These are phyloP conservation scores for Globisporangium nunn DNA, from an alignment of 352 stramenopile species.

Conservation along the genomic window DNA sequence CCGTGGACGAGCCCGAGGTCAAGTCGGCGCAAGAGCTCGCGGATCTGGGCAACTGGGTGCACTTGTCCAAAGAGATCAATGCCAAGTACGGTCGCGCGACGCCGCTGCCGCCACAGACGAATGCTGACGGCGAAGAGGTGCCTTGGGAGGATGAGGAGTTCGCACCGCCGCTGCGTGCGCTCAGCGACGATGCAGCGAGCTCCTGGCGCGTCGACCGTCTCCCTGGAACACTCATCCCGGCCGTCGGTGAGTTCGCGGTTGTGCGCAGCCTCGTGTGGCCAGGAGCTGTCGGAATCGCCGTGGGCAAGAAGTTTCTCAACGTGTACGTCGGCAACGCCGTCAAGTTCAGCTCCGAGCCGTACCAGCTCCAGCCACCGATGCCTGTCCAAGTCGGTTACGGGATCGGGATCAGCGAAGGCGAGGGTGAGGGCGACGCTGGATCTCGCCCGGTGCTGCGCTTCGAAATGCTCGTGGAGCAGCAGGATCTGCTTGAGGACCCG, in stretches of 20 bases:
- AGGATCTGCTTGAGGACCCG: slow-evolving; percentile 73
- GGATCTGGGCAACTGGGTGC: slow-evolving; percentile 77
- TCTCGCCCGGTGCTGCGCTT: slow-evolving; percentile 31
- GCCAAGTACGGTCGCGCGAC: slow-evolving; percentile 65
- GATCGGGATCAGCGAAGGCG: slow-evolving; percentile 29
- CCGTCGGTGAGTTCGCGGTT: slow-evolving; percentile 56
- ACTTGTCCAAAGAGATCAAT: slow-evolving; percentile 87
- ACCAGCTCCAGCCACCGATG: slow-evolving; percentile 45
- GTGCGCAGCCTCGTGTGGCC: slow-evolving; percentile 79
- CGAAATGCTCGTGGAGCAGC: slow-evolving; percentile 53
- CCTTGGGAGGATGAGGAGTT: slow-evolving; percentile 64
- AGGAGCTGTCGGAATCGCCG: slow-evolving; percentile 79
- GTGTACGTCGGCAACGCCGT: slow-evolving; percentile 85
- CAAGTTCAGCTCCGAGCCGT: slow-evolving; percentile 59
- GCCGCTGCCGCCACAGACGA: slow-evolving; percentile 60
- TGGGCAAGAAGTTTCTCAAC: slow-evolving; percentile 85
- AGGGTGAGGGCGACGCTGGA: slow-evolving; percentile 19
- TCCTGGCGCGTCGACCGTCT: slow-evolving; percentile 72
- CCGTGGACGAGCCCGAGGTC: slow-evolving; percentile 58
- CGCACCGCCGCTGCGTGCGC: slow-evolving; percentile 36
- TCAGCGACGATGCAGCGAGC: slow-evolving; percentile 58
- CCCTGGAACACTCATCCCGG: slow-evolving; percentile 56
- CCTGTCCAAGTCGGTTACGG: slow-evolving; percentile 45
- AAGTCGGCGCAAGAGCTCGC: slow-evolving; percentile 68
- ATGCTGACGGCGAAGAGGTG: slow-evolving; percentile 65